Evolutionary conservation across 2,329 filamentous ascomycete genomes (phyloP), one percentile per base, ranked within the genome.

Genomic region (Seiridium cupressi): DNA sequence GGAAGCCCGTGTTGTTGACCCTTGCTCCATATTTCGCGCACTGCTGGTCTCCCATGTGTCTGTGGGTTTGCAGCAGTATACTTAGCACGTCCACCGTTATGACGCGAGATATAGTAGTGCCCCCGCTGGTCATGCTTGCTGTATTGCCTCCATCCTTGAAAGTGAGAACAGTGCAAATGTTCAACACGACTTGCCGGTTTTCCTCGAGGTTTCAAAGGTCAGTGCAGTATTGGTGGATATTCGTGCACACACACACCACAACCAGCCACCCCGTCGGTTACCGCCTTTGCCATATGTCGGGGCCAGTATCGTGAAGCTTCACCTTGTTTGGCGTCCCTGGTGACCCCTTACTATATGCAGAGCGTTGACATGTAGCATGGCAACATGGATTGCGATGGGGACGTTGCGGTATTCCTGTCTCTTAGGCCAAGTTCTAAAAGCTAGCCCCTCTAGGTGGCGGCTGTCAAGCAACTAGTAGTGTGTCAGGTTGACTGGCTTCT

Each of bases 321-420:
- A 13, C 38, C 34, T 53, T 53, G 35, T 53, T 38, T 32, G 31
- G 38, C 9, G 11, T 18, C 49, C 34, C 38, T n/a, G 49, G 5
- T 13, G 49, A n/a, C 35, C n/a, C 38, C 38, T 42, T 53, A 53
- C 31, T 40, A 40, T 53, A 38, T 38, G 6, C 49, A 53, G 32
- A 40, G 34, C 49, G 49, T 53, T 53, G 49, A 53, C 49, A 53
- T 31, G 31, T 38, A 35, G 18, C 49, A 53, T 53, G 49, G 49
- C 49, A 53, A 38, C 49, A 53, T 53, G 49, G 34, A n/a, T 53
- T 40, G 10, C 35, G n/a, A 26, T 26, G 18, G 18, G 18, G 18
- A 26, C 18, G 18, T 26, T 26, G 18, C 18, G 18, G 18, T 26
- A 26, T 26, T 26, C 18, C 18, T 26, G 18, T 26, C 18, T 26